Base-by-base conservation (phyloP, 139 green algal genomes). In the Zygnema cylindricum region DNA sequence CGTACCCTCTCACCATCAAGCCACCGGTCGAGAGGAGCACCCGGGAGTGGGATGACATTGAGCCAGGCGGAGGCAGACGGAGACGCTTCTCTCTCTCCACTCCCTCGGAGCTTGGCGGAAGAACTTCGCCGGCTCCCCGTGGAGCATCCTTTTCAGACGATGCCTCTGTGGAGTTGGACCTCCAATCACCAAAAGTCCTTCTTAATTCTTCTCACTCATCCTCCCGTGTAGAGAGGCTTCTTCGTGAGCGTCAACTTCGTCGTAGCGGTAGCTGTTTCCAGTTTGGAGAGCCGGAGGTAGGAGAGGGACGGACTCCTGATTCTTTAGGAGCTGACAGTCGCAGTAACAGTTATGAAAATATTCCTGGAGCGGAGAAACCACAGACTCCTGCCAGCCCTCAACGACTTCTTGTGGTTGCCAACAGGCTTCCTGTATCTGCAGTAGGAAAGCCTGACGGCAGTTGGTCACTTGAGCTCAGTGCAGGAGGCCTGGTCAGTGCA, bases 391-490 rank as follows among this genome's bases (percentile, higher is more conserved):
- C 57, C 55, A 87, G 23, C 30, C 57, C 82, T 35, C 93, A 95
- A 55, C 94, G 97, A 1, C 94, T 99, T 3, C 94, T 99, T 1
- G 95, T 99, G 0, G 96, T 99, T 16, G 97, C 97, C 69, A 99
- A 99, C 86, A 92, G 97, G 0, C 94, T 99, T 55, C 97, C 97
- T 0, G 96, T 99, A 0, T 97, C 94, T 0, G 97, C 95, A 33
- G 95, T 91, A 86, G 93, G 93, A 76, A 93, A 96, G 55, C 69
- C 76, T 1, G 84, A 93, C 2, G 95, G 97, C 0, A 87, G 85
- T 0, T 99, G 97, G 97, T 88, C 94, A 54, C 92, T 99, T 69
- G 94, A 97, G 92, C 92, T 97, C 57, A 96, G 92, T 82, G 95
- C 96, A 1, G 97, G 97, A 21, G 97, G 97, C 0, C 93, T 99